These are phyloP conservation scores for Saccharomycopsis amapae DNA, from an alignment of 805 yeast species.

Conservation along the genomic window DNA sequence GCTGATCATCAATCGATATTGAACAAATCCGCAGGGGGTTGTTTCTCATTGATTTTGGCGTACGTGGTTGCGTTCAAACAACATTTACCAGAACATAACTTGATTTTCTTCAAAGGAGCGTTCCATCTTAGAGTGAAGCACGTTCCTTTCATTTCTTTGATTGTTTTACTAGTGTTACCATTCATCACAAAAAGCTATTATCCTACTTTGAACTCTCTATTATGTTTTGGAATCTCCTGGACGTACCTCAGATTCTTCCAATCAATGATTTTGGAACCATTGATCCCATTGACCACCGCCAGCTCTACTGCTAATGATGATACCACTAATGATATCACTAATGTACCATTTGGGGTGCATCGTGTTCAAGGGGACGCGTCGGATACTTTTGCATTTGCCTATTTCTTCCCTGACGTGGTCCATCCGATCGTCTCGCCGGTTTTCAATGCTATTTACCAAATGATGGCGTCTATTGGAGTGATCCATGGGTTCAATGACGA, in stretches of 20 bases:
- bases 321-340: conserved; percentile 6
- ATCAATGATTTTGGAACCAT: conserved; percentile 44
- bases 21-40: conserved; percentile 41
- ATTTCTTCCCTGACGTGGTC: conserved; percentile 69
- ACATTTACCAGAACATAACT: conserved; percentile 53
- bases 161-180: conserved; percentile 28
- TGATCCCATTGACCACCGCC: conserved; percentile 40
- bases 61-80: conserved; percentile 61
- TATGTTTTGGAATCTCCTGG: conserved; percentile 66
- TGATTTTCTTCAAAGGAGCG: conserved; percentile 40
- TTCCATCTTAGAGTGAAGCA: conserved; percentile 53
- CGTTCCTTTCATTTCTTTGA: conserved; percentile 44
- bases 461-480: conserved; percentile 38
- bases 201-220: conserved; percentile 16
- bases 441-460: conserved; percentile 37
- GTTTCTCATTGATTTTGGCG: conserved; percentile 49
- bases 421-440: conserved; percentile 47
- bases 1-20: background rate
- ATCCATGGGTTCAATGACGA: conserved; percentile 59
- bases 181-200: conserved; percentile 19
- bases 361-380: conserved; percentile 75
- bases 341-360: conserved; percentile 25
- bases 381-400: conserved; percentile 76
- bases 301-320: conserved; percentile 12
- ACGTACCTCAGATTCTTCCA: conserved; percentile 73